phyloP scores from a whole-genome alignment of 306 rosid species.

The Fragaria iinumae region DNA sequence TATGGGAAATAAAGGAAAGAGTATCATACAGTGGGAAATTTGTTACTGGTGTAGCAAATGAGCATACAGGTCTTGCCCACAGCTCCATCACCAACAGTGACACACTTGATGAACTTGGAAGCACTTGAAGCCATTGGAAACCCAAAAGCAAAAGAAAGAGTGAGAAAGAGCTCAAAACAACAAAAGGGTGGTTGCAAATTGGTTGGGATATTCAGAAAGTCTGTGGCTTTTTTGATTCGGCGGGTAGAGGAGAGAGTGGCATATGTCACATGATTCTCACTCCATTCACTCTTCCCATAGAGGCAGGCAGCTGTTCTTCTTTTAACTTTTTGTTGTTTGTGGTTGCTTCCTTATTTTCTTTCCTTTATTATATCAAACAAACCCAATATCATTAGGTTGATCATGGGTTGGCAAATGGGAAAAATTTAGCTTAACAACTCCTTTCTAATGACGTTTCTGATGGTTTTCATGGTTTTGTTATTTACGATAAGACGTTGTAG shows the following conservation, averaged over 20 bases:
- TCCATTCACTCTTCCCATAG: slow-evolving; percentile 29
- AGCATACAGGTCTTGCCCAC: slow-evolving; percentile 96
- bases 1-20: slow-evolving; percentile 17
- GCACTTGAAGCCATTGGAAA: slow-evolving; percentile 71
- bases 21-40: slow-evolving; percentile 70
- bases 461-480: neutral
- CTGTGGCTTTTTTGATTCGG: slow-evolving; percentile 43
- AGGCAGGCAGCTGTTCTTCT: slow-evolving; percentile 26
- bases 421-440: neutral
- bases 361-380: neutral
- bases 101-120: slow-evolving; percentile 90
- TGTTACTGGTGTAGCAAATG: slow-evolving; percentile 88
- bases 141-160: slow-evolving; percentile 14
- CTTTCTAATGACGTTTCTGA: neutral
- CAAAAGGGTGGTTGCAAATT: slow-evolving; percentile 9
- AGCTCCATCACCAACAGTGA: slow-evolving; percentile 90
- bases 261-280: slow-evolving; percentile 73
- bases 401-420: neutral
- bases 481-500: neutral
- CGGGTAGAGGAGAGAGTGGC: slow-evolving; percentile 31
- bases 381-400: neutral
- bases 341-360: neutral
- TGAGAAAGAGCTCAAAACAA: neutral
- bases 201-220: slow-evolving; percentile 40
- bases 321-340: neutral